phyloP scores from a whole-genome alignment of 1,284 basidiomycete species.

The Irpex lacteus region DNA sequence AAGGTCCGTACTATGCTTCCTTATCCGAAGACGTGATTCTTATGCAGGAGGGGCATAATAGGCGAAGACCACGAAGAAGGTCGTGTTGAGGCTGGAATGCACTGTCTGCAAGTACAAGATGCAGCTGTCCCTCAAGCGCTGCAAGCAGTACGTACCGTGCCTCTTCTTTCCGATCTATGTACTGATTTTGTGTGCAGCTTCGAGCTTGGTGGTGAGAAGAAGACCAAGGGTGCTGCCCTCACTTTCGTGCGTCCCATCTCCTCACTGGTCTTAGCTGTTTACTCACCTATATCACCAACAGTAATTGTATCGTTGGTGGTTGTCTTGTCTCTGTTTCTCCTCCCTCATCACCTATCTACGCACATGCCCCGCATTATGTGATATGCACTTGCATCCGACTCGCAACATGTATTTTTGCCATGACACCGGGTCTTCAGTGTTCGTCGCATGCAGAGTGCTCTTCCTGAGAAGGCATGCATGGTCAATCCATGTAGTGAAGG shows the following conservation, averaged over 20 bases:
- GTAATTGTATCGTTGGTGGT: constrained; percentile 23
- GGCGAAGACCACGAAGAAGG: constrained; percentile 99
- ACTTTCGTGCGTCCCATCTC: constrained; percentile 71
- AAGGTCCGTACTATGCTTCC: constrained; percentile 55
- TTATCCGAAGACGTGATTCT: background rate
- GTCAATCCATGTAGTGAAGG: background rate
- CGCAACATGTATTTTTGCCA: constrained; percentile 1
- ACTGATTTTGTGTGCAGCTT: constrained; percentile 58
- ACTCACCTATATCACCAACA: constrained; percentile 3
- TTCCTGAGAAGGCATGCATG: background rate
- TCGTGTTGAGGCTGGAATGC: constrained; percentile 97
- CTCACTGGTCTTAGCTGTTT: no score
- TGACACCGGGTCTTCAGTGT: background rate
- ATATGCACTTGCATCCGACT: constrained; percentile 21
- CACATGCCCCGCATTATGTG: constrained; percentile 24
- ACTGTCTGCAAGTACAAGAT: constrained; percentile 99
- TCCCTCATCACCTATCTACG: constrained; percentile 16
- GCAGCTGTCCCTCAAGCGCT: constrained; percentile 94
- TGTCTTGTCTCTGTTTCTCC: constrained; percentile 16
- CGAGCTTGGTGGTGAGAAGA: constrained; percentile 99
- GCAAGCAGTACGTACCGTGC: constrained; percentile 85
- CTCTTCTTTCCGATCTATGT: background rate
- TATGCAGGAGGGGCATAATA: constrained; percentile 27
- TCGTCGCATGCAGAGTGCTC: background rate
- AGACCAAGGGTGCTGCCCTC: constrained; percentile 96